These are phyloP conservation scores for Apiotrichum porosum DNA, from an alignment of 1,284 basidiomycete genomes.

Conservation along the genomic window DNA sequence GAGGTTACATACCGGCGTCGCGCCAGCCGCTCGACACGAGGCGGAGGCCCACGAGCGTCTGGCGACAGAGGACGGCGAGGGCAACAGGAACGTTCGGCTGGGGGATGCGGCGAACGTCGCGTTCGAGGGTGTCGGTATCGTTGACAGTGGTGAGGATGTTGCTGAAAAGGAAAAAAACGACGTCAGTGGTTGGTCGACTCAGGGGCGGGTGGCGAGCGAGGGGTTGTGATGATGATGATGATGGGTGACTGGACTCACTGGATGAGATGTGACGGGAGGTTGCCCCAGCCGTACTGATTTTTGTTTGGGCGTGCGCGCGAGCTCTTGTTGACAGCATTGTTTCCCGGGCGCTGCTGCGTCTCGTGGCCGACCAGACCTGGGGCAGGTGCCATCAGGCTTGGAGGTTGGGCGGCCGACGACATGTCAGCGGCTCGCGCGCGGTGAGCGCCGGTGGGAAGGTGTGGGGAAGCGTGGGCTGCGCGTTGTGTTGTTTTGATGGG, in stretches of 20 bases:
- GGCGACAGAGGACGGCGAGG: conserved; percentile 11
- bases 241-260: conserved; percentile 8
- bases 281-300: conserved; percentile 17
- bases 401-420: no score
- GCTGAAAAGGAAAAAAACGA: neutral
- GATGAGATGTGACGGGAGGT: conserved; percentile 7
- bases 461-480: no score
- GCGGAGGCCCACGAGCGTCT: conserved; percentile 17
- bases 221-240: no score
- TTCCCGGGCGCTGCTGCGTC: neutral
- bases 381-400: no score
- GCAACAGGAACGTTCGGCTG: neutral
- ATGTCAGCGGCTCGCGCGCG: no score
- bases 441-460: no score
- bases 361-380: no score
- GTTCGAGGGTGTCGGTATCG: neutral
- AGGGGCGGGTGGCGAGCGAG: no score
- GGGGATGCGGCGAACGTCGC: neutral
- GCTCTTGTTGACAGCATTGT: conserved; percentile 17
- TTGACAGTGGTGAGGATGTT: neutral
- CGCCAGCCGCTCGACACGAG: conserved; percentile 23
- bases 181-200: no score
- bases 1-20: conserved; percentile 19
- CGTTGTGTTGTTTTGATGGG: no score
- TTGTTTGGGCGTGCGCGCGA: conserved; percentile 18